Evolutionary conservation across 257 asterid species (phyloP), one percentile per base, ranked within the genome.

Genomic region (Ophiorrhiza pumila): DNA sequence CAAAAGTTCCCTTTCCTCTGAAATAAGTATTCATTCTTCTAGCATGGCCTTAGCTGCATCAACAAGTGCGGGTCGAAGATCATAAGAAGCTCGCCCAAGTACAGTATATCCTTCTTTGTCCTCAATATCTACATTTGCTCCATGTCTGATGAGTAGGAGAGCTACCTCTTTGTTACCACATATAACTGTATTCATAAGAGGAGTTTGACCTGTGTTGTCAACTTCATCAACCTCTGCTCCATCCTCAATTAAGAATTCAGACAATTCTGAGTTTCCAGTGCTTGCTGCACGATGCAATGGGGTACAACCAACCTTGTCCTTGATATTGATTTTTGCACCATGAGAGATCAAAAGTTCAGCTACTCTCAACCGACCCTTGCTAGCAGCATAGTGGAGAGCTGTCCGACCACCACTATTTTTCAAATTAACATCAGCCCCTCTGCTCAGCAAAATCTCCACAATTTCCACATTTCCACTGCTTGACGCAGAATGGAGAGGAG

Each of bases 261-360:
- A 88, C 77, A 94, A 67, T 60, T 68, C 86, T 52, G 82, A 76
- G 71, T 89, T 83, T 72, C 98, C 99, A 2, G 90, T 85, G 87
- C 98, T 91, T 61, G 99, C 97, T 80, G 99, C 98, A 62, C 99
- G 97, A 74, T 95, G 98, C 91, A 95, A 86, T 37, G 99, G 97
- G 64, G 97, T 88, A 85, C 95, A 90, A 60, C 99, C 99, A 15
- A 91, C 99, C 99, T 92, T 90, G 85, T 92, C 99, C 82, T 95
- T 95, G 68, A 77, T 74, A 79, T 89, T 92, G 82, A 92, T 76
- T 69, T 95, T 92, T 74, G 98, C 97, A 71, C 95, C 90, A 23
- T 83, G 89, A 31, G 91, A 85, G 81, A 95, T 86, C 84, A 92
- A 79, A 75, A 80, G 64, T 84, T 90, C 91, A 71, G 98, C 98